Percentiles rank a stretch among this genome's conserved stretches.
phyloP scores from a whole-genome alignment of 208 protist species.

The Trypanosoma platydactyli region DNA sequence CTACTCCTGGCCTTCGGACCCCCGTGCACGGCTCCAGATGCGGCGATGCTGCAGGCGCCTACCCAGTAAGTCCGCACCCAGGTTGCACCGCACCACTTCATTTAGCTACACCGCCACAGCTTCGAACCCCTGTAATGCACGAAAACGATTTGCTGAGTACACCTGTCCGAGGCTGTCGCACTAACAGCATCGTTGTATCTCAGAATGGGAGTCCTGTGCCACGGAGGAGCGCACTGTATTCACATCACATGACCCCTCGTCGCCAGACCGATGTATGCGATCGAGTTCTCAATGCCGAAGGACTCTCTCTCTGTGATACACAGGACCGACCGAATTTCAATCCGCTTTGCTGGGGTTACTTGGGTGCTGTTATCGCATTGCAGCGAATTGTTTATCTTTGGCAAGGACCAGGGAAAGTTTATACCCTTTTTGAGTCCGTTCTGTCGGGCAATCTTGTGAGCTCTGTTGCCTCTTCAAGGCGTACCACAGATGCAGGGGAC shows the following conservation, averaged over 20 bases:
- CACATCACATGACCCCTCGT: slow-evolving; percentile 20
- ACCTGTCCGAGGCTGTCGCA: neutral
- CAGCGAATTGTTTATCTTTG: slow-evolving; percentile 30
- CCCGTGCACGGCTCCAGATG: slow-evolving; percentile 15
- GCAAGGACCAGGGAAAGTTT: slow-evolving; percentile 15
- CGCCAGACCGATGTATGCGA: slow-evolving; percentile 19
- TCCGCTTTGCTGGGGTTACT: slow-evolving; percentile 33
- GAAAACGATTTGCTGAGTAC: slow-evolving; percentile 23
- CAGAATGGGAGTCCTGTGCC: slow-evolving; percentile 23
- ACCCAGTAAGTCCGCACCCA: slow-evolving; percentile 2
- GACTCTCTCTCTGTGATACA: slow-evolving; percentile 19
- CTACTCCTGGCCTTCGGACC: neutral
- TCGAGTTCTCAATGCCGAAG: slow-evolving; percentile 24
- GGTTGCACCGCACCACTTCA: neutral
- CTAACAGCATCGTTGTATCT: slow-evolving; percentile 3
- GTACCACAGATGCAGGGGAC: slow-evolving; percentile 7
- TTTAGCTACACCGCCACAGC: slow-evolving; percentile 8
- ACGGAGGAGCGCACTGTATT: slow-evolving; percentile 19
- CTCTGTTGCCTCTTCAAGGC: slow-evolving; percentile 20
- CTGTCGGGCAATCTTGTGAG: slow-evolving; percentile 5
- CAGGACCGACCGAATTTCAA: slow-evolving; percentile 23
- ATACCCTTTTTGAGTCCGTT: slow-evolving; percentile 6
- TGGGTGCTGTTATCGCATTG: slow-evolving; percentile 31
- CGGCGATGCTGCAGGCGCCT: neutral
- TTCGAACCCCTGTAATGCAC: slow-evolving; percentile 27